Base-by-base conservation (phyloP, 2,329 filamentous ascomycete genomes). In the Hypomyces perniciosus region DNA sequence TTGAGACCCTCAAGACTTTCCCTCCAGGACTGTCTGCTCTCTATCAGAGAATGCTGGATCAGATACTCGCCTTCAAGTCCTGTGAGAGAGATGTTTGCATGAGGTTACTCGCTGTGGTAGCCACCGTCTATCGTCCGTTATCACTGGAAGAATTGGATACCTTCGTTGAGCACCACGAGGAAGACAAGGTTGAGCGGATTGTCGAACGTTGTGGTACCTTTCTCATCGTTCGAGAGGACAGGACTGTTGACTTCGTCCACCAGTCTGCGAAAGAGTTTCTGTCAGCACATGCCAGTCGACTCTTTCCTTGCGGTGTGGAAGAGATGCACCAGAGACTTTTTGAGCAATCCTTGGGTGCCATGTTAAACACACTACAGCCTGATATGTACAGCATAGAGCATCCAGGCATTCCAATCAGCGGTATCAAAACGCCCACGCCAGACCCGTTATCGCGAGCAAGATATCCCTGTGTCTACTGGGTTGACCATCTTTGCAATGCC, bases 211-310 rank as follows among this genome's bases (percentile, higher is more conserved):
- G 68, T 54, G 66, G 69, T 33, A 74, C 67, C 10, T 71, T 74
- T 42, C 59, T 74, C 1, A 68, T 61, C 1, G n/a, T 70, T 43
- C 59, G 59, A 34, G 50, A 67, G 4, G 47, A 43, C 3, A 20
- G 20, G 20, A 12, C 29, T 1, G 48, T 74, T 5, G 68, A 59
- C 48, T 66, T 72, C 53, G 62, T 75, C 1, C 70, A 76, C 54
- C 63, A 72, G 46, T 73, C 70, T 4, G 72, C 68, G 1, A 72
- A 72, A 54, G 70, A 74, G 4, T 74, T 74, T 51, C 51, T 73
- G 20, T 20, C 3, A 20, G 20, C 20, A 20, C 20, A 20, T n/a
- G 44, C 55, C 3, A 38, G 10, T n/a, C n/a, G 20, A 38, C 57
- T 70, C 8, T 68, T 71, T 49, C 63, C 62, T 7, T 40, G 13